Evolutionary conservation across 2,329 filamentous ascomycete genomes (phyloP).

Genomic region (Aureobasidium melanogenum): DNA sequence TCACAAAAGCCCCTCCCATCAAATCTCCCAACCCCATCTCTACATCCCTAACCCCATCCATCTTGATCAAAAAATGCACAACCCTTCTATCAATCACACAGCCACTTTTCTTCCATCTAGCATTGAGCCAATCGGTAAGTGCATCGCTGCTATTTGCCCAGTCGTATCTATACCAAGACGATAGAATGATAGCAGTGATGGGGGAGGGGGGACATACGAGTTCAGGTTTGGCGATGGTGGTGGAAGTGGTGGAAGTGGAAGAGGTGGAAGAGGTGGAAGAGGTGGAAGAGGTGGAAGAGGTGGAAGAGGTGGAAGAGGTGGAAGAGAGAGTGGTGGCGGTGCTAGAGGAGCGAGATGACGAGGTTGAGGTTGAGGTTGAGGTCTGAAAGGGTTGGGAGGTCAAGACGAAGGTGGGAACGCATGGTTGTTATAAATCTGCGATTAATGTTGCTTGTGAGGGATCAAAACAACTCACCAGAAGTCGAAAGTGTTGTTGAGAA

Average conservation of each 20-base stretch:
- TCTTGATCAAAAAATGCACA: constrained; percentile 18
- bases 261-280: not conserved
- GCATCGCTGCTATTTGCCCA: constrained; percentile 19
- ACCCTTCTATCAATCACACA: constrained; percentile 17
- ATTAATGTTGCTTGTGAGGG: not conserved
- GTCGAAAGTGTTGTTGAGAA: not conserved
- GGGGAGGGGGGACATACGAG: constrained; percentile 12
- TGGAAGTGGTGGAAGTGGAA: not conserved
- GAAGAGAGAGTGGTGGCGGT: no score
- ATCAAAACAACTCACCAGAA: not conserved
- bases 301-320: not conserved
- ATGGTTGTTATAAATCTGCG: not conserved
- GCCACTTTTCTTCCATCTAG: constrained; percentile 21
- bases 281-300: not conserved
- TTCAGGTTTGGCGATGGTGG: not conserved
- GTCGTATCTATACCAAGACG: constrained; percentile 17
- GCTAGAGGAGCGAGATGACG: not conserved
- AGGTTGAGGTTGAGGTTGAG: not conserved
- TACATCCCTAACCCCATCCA: constrained; percentile 14
- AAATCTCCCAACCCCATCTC: constrained; percentile 16
- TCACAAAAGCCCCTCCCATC: not conserved
- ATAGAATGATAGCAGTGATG: constrained; percentile 16
- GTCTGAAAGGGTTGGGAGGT: not conserved
- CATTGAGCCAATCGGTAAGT: constrained; percentile 22
- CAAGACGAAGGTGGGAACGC: not conserved